These are phyloP conservation scores for Plasmodium gallinaceum DNA, from an alignment of 169 alveolate genomes.

Conservation along the genomic window DNA sequence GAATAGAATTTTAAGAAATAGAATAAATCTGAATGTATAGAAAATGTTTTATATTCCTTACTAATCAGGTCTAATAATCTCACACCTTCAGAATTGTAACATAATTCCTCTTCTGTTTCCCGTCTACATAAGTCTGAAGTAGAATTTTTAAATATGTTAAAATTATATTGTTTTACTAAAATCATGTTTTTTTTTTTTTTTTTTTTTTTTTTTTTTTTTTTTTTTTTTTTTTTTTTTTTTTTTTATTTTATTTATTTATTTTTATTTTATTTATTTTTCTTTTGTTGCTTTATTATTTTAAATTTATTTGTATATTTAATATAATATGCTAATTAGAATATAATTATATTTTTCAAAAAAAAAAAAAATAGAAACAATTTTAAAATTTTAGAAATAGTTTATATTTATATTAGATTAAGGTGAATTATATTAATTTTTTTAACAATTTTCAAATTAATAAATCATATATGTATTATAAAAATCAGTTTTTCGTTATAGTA, in stretches of 20 bases:
- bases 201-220: not conserved
- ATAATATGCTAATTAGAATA: too few species aligned
- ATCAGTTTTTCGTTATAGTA: not conserved
- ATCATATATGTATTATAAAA: slow-evolving; percentile 15
- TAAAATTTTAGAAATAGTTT: not conserved
- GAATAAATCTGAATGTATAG: slow-evolving; percentile 28
- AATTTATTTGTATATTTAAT: too few species aligned
- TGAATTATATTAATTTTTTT: too few species aligned
- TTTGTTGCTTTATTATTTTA: not conserved
- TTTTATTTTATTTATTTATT: too few species aligned
- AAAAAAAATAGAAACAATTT: not conserved
- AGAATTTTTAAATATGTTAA: not conserved
- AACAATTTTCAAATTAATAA: not conserved
- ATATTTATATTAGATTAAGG: too few species aligned
- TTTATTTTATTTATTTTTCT: too few species aligned
- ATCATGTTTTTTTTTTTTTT: slow-evolving; percentile 23
- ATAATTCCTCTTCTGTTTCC: slow-evolving; percentile 4
- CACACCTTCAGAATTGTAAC: slow-evolving; percentile 18
- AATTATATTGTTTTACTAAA: slow-evolving; percentile 12
- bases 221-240: slow-evolving; percentile 5
- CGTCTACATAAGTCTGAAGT: not conserved
- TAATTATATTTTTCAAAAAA: not conserved
- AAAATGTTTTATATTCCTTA: slow-evolving; percentile 5
- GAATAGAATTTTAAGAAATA: slow-evolving; percentile 40
- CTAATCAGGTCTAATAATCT: slow-evolving; percentile 30